These are phyloP conservation scores for Neurospora sp. DNA, from an alignment of 495 filamentous ascomycete genomes.

Conservation along the genomic window DNA sequence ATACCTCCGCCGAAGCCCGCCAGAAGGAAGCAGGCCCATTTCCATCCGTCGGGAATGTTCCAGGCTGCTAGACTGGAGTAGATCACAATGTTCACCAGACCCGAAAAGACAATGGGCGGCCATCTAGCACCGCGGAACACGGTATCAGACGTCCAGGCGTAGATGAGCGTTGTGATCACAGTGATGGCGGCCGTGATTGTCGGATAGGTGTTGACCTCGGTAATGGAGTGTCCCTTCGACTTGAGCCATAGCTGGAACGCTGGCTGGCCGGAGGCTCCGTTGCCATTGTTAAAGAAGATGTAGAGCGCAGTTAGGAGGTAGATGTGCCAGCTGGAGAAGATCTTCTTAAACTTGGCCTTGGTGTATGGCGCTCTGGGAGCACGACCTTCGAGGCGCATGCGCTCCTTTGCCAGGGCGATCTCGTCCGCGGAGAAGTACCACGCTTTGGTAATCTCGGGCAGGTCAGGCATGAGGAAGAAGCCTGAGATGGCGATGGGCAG, in stretches of 20 bases:
- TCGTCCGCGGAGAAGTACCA: constrained; percentile 37
- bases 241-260: constrained; percentile 27
- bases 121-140: constrained; percentile 44
- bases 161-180: constrained; percentile 32
- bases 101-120: constrained; percentile 38
- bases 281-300: constrained; percentile 30
- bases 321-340: constrained; percentile 37
- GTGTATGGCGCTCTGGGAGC: constrained; percentile 27
- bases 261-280: constrained; percentile 20
- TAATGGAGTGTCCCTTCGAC: constrained; percentile 25
- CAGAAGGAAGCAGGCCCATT: constrained; percentile 41
- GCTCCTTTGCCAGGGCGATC: constrained; percentile 28
- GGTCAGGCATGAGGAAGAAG: constrained; percentile 51
- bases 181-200: constrained; percentile 34
- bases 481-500: constrained; percentile 42
- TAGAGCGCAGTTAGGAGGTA: constrained; percentile 28
- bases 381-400: constrained; percentile 37
- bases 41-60: constrained; percentile 32
- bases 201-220: constrained; percentile 34
- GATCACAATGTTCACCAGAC: constrained; percentile 29
- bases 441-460: constrained; percentile 47
- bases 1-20: constrained; percentile 27
- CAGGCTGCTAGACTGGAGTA: constrained; percentile 32
- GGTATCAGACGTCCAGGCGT: constrained; percentile 38
- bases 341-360: constrained; percentile 27